Percentiles rank a stretch among this genome's conserved stretches.
These are phyloP conservation scores for Alternaria ethzedia DNA, from an alignment of 2,329 filamentous ascomycete genomes.

Conservation along the genomic window DNA sequence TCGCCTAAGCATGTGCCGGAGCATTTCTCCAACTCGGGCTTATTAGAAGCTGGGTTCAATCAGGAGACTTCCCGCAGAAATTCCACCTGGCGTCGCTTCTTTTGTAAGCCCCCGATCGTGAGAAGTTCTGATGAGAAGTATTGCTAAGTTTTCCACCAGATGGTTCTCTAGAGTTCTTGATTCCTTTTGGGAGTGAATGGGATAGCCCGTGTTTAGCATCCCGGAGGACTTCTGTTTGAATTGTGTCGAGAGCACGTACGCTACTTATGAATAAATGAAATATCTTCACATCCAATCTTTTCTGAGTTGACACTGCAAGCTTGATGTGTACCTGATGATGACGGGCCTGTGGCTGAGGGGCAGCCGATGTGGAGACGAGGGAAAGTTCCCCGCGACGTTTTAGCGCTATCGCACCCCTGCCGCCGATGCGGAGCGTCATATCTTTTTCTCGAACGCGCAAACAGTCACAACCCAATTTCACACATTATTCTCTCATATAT, in stretches of 20 bases:
- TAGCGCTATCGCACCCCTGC: conserved; percentile 22
- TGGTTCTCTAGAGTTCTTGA: background rate
- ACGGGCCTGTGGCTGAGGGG: background rate
- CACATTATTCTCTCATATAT: background rate
- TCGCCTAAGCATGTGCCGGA: background rate
- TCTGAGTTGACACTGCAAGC: background rate
- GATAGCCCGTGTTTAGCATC: background rate
- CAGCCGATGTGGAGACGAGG: background rate
- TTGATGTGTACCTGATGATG: background rate
- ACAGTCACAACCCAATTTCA: conserved; percentile 28
- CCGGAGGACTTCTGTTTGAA: background rate
- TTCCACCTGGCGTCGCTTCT: background rate
- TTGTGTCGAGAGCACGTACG: background rate
- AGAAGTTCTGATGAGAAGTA: background rate
- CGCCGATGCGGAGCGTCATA: conserved; percentile 33
- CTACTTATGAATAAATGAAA: background rate
- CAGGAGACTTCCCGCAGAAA: background rate
- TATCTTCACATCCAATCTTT: rapidly evolving
- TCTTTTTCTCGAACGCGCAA: conserved; percentile 28
- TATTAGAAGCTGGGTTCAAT: background rate
- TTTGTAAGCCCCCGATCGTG: background rate
- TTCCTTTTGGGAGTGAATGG: background rate
- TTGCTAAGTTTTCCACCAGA: background rate
- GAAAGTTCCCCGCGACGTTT: conserved; percentile 5
- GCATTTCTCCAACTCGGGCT: background rate